Evolutionary conservation across 2,329 filamentous ascomycete genomes (phyloP).

Genomic region (Chrysosporium keratinophilum): DNA sequence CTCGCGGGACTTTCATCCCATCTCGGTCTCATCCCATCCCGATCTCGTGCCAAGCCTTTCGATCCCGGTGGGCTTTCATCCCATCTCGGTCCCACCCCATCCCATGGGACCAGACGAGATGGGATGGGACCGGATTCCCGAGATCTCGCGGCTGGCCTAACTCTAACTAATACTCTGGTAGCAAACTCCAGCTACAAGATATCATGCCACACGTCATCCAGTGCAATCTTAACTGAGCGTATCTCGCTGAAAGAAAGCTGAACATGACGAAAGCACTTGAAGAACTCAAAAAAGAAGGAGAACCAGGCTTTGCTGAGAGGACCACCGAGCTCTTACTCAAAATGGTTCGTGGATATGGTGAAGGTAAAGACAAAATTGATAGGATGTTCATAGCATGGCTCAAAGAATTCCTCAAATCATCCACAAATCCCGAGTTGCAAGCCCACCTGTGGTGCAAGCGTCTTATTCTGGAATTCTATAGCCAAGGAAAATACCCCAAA

Average conservation of each 20-base stretch:
- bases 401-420: background rate
- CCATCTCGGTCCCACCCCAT: too few relatives aligned
- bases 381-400: background rate
- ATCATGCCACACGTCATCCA: background rate
- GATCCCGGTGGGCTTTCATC: too few relatives aligned
- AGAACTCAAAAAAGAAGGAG: background rate
- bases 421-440: background rate
- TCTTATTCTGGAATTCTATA: conserved; percentile 7
- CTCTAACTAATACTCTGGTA: too few relatives aligned
- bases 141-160: too few relatives aligned
- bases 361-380: background rate
- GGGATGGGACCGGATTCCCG: too few relatives aligned
- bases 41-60: too few relatives aligned
- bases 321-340: conserved; percentile 5
- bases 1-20: conserved; percentile 13
- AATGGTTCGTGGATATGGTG: conserved; percentile 6
- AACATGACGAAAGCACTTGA: background rate
- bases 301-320: background rate
- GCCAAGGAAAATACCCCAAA: background rate
- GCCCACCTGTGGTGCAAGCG: conserved; percentile 4
- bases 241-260: background rate
- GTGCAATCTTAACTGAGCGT: conserved; percentile 1
- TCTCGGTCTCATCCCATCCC: too few relatives aligned
- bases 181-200: background rate
- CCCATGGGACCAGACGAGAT: too few relatives aligned